phyloP scores from a whole-genome alignment of 305 asterid species.

The Fraxinus albicans region DNA sequence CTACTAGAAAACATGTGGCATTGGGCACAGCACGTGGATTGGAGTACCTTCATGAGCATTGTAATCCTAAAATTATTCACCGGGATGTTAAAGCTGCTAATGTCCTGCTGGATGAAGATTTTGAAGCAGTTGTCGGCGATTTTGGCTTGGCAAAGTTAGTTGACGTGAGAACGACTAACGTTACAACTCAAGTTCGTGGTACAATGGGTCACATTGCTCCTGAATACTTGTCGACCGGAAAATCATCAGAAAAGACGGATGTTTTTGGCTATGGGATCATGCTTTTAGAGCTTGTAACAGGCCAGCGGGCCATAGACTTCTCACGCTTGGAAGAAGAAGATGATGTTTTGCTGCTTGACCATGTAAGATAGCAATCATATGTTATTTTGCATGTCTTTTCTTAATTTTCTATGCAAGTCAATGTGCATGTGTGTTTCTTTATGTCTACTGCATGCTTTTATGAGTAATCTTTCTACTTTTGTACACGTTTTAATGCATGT shows the following conservation, averaged over 20 bases:
- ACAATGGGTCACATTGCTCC: slow-evolving; percentile 96
- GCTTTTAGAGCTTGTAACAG: slow-evolving; percentile 84
- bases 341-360: slow-evolving; percentile 82
- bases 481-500: background rate
- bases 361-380: slow-evolving; percentile 43
- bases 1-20: slow-evolving; percentile 71
- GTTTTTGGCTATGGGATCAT: slow-evolving; percentile 82
- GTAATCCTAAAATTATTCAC: slow-evolving; percentile 84
- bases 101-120: slow-evolving; percentile 74
- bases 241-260: slow-evolving; percentile 79
- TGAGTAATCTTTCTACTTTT: background rate
- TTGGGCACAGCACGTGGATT: slow-evolving; percentile 90
- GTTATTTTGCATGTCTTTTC: background rate
- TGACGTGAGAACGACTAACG: slow-evolving; percentile 72
- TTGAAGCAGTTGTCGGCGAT: slow-evolving; percentile 90
- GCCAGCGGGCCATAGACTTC: slow-evolving; percentile 90
- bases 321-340: slow-evolving; percentile 92
- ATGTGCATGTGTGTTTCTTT: background rate
- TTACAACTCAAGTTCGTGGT: slow-evolving; percentile 89
- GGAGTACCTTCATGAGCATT: slow-evolving; percentile 87
- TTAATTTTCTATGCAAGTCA: background rate
- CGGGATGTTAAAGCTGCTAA: slow-evolving; percentile 92
- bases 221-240: slow-evolving; percentile 81
- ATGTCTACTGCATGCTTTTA: background rate
- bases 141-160: slow-evolving; percentile 88